These are phyloP conservation scores for Penicillium steckii DNA, from an alignment of 495 filamentous ascomycete genomes.

Conservation along the genomic window DNA sequence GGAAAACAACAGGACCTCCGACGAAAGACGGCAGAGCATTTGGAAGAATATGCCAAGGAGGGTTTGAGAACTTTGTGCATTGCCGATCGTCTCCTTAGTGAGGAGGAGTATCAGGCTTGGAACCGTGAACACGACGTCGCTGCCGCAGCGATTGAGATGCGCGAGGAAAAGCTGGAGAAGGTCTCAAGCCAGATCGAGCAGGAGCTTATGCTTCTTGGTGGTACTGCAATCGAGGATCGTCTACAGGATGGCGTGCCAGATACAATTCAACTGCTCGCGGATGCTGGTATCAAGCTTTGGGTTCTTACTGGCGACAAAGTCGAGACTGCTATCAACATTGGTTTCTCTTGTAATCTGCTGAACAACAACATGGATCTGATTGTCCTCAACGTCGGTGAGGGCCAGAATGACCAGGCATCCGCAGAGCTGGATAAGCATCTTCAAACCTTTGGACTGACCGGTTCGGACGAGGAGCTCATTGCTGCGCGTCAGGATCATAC, in stretches of 20 bases:
- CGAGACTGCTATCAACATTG: slow-evolving; percentile 99
- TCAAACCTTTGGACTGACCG: slow-evolving; percentile 71
- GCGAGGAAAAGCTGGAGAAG: slow-evolving; percentile 91
- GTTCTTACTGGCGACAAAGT: slow-evolving; percentile 98
- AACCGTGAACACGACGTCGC: slow-evolving; percentile 84
- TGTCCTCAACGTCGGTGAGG: slow-evolving; percentile 80
- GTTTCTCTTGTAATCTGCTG: slow-evolving; percentile 96
- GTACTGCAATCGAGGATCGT: slow-evolving; percentile 97
- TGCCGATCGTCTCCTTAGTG: slow-evolving; percentile 77
- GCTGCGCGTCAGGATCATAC: slow-evolving; percentile 78
- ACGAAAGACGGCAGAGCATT: slow-evolving; percentile 80
- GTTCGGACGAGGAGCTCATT: slow-evolving; percentile 82
- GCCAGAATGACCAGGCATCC: slow-evolving; percentile 61
- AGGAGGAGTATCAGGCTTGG: slow-evolving; percentile 86
- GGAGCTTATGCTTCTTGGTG: slow-evolving; percentile 84
- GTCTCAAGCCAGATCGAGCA: slow-evolving; percentile 90
- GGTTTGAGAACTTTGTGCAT: slow-evolving; percentile 94
- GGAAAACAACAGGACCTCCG: slow-evolving; percentile 87
- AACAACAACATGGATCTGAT: slow-evolving; percentile 98
- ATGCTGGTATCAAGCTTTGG: slow-evolving; percentile 99
- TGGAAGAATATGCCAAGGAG: slow-evolving; percentile 95
- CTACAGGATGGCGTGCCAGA: slow-evolving; percentile 97
- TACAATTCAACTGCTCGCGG: slow-evolving; percentile 87
- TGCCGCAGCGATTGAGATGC: slow-evolving; percentile 75
- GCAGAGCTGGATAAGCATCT: slow-evolving; percentile 73